Evolutionary conservation across 768 basidiomycete species (phyloP).

Genomic region (Lactarius pseudohatsudake): DNA sequence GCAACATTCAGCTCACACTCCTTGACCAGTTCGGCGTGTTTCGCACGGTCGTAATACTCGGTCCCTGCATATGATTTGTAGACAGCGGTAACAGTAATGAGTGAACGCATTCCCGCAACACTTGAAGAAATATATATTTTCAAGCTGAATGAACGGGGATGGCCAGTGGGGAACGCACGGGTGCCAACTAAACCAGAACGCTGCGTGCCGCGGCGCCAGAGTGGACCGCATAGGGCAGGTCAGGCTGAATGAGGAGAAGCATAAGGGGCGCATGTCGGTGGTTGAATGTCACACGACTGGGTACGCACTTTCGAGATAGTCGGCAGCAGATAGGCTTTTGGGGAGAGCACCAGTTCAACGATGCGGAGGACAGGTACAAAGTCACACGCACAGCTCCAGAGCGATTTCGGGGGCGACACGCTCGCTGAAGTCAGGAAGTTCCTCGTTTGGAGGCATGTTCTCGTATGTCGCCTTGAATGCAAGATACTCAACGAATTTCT

Average conservation of each 20-base stretch:
- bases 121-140: not conserved
- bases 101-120: not conserved
- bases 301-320: conserved; percentile 61
- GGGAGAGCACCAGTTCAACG: not conserved
- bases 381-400: conserved; percentile 73
- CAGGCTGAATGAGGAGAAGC: conserved; percentile 16
- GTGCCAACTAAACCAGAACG: not conserved
- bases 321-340: conserved; percentile 56
- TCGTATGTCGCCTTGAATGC: conserved; percentile 80
- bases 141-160: not conserved
- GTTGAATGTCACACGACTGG: not conserved
- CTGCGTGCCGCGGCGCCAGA: not conserved
- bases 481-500: conserved; percentile 90
- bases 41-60: not conserved
- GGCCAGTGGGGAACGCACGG: not conserved
- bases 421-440: conserved; percentile 81
- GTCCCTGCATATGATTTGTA: not conserved
- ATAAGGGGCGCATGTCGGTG: not conserved
- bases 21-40: not conserved
- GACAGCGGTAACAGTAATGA: not conserved
- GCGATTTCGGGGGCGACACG: conserved; percentile 85
- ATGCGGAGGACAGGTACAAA: not conserved
- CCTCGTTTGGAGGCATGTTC: conserved; percentile 67
- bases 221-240: not conserved
- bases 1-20: not conserved